Conservation (phyloP, 2,329 filamentous ascomycete species). For the Dissoconium aciculare region DNA sequence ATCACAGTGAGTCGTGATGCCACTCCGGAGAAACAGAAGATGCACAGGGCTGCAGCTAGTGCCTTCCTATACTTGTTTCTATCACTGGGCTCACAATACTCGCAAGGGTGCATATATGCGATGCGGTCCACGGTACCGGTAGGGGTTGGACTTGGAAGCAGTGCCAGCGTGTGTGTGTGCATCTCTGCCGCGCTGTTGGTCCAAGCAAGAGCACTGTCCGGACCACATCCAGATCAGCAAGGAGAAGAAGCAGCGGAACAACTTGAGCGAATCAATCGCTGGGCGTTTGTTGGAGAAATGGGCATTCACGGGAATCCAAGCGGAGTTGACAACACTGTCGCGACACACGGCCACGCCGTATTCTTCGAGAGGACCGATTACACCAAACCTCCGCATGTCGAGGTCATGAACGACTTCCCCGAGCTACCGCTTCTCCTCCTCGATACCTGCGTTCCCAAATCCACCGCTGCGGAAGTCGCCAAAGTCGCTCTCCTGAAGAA, state of each 20-base stretch:
- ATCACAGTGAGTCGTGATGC: slow-evolving; percentile 50
- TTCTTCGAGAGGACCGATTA: slow-evolving; percentile 74
- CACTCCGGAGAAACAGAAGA: slow-evolving; percentile 58
- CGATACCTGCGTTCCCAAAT: slow-evolving; percentile 76
- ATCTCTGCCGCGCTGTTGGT: slow-evolving; percentile 62
- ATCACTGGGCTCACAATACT: slow-evolving; percentile 64
- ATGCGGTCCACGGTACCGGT: slow-evolving; percentile 89
- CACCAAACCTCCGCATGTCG: slow-evolving; percentile 53
- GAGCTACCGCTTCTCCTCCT: slow-evolving; percentile 81
- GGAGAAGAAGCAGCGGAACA: slow-evolving; percentile 75
- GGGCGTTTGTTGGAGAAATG: slow-evolving; percentile 95
- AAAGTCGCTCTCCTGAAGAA: slow-evolving; percentile 66
- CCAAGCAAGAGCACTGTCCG: slow-evolving; percentile 75
- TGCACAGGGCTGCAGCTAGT: slow-evolving; percentile 66
- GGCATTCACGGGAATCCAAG: slow-evolving; percentile 95
- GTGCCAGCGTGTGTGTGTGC: slow-evolving; percentile 87
- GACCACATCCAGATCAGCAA: slow-evolving; percentile 84
- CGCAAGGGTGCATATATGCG: slow-evolving; percentile 73
- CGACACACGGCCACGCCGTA: slow-evolving; percentile 85
- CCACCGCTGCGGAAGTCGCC: slow-evolving; percentile 68
- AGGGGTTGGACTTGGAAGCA: slow-evolving; percentile 78
- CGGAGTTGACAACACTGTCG: slow-evolving; percentile 91
- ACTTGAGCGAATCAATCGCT: slow-evolving; percentile 88
- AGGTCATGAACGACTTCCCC: slow-evolving; percentile 71
- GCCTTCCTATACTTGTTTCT: slow-evolving; percentile 89